Evolutionary conservation across 2,329 filamentous ascomycete species (phyloP), one percentile per base, ranked within the genome.

Genomic region (Alternaria ventricosa): DNA sequence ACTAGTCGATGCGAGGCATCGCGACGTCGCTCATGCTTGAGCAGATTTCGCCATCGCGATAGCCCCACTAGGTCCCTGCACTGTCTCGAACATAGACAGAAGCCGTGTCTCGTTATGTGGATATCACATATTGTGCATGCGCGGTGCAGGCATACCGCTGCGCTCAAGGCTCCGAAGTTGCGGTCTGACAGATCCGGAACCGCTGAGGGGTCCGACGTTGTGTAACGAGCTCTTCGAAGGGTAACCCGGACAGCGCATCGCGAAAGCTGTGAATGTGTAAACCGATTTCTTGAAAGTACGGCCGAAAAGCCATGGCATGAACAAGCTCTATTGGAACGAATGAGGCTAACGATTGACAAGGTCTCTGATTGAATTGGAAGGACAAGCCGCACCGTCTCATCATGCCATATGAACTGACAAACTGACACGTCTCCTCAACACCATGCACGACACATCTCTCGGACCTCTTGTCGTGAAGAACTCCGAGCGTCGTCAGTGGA

Each of bases 51-150:
- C 41, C 43, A 41, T 59, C 33, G 41, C 28, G 28, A 30, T 22
- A 47, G 50, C 51, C 43, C 56, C 50, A 55, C 49, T 18, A 15
- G 18, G 43, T 27, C 50, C 46, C 56, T 55, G 30, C 51, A 44
- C 57, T 44, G 44, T 44, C 49, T 18, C 43, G 43, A 41, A 44
- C 25, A 27, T 33, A 56, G 30, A 55, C 44, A 41, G 54, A 27
- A 27, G 47, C 30, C 18, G 33, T 45, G 56, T 63, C 60, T 63
- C 60, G 45, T 36, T 50, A n/a, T 55, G 60, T 59, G 49, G 55
- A 51, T 56, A 51, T 18, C 22, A 43, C 18, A 20, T 23, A 33
- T 45, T 47, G 43, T 47, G 43, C 43, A 23, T 56, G 27, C 23
- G 20, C 23, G 22, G 47, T 33, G 44, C 43, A 54, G 41, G 56